Evolutionary conservation across 345 rosid genomes (phyloP), one percentile per base, ranked within the genome.

Genomic region (Luvunga scandens): DNA sequence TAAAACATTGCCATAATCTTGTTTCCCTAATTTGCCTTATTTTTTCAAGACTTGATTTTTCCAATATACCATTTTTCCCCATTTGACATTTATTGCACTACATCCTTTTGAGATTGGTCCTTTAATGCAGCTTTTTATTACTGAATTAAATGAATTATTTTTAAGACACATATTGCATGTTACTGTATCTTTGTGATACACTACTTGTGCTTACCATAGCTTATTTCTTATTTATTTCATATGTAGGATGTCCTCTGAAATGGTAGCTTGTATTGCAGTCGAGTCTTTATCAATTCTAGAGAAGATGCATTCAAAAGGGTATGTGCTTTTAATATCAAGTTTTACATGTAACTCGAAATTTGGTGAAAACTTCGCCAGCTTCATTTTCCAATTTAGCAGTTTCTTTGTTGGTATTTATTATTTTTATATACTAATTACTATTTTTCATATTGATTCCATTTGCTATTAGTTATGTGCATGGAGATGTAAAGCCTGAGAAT

Each of bases 401-500:
- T 13, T 62, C 0, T 39, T 31, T 3, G 14, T 45, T 13, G 50
- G 4, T 45, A 45, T 10, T 50, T 22, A 39, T 28, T 16, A 33
- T 30, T 50, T 53, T 24, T 73, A 53, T 80, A 30, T 69, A 27
- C 77, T 71, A 63, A 66, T 55, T 80, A 48, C 48, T 73, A 4
- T 59, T 78, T 79, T n/a, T 7, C 42, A n/a, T 22, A 6, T 60
- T 50, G 73, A 62, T 7, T 24, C 61, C 78, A 14, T 70, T n/a
- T 79, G 80, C 84, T 87, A 61, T 55, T 84, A 95, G 98, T 25
- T 95, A 91, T 85, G 98, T 95, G 79, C 98, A 95, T 77, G 98
- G 98, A 78, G 98, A 95, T 85, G 98, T 95, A 59, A 95, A 95
- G 86, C 98, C 98, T 13, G 98, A 95, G 81, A 93, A 95, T 79